Evolutionary conservation across 805 yeast genomes (phyloP), one percentile per base, ranked within the genome.

Genomic region (Metschnikowia aberdeeniae): DNA sequence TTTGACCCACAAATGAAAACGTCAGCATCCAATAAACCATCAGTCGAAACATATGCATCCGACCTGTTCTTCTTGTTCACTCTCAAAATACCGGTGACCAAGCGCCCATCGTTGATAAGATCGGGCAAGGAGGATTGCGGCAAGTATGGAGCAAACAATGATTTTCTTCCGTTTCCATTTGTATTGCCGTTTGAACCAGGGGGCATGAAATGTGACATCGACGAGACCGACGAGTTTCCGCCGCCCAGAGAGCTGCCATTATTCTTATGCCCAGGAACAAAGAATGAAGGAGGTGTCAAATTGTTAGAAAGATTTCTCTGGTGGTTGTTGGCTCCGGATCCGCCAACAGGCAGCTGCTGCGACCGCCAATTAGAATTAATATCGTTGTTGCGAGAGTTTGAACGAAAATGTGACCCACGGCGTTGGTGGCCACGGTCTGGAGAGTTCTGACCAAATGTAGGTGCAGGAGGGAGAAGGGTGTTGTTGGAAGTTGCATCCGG

Each of bases 1-100:
- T 93, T 93, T 9, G 98, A 90, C 9, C 99, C 99, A 71, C 98
- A 93, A 54, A 93, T 93, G 61, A 89, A 93, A 50, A 93, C 89
- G 65, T 93, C 99, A 0, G 99, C 95, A 66, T 93, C 99, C 51
- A 93, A 76, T 28, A 90, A 77, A 1, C 97, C 97, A 63, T 90
- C 97, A 0, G 98, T 92, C 6, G 96, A 82, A n/a, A 93, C 98
- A 67, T 95, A 93, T 0, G 99, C 99, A 67, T 93, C 98, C 1
- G 97, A 89, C 57, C 99, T 77, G 64, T 93, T 93, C 66, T 93
- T 93, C 66, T 89, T 90, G 69, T 93, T 93, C 36, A 93, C 99
- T 53, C 99, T 78, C 57, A 93, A 72, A 24, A 84, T 85, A 56
- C 99, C 99, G 3, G 95, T 84, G 6, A 93, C 98, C 43, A 93